Evolutionary conservation across 768 basidiomycete genomes (phyloP).

Genomic region (Naganishia vaughanmartiniae): DNA sequence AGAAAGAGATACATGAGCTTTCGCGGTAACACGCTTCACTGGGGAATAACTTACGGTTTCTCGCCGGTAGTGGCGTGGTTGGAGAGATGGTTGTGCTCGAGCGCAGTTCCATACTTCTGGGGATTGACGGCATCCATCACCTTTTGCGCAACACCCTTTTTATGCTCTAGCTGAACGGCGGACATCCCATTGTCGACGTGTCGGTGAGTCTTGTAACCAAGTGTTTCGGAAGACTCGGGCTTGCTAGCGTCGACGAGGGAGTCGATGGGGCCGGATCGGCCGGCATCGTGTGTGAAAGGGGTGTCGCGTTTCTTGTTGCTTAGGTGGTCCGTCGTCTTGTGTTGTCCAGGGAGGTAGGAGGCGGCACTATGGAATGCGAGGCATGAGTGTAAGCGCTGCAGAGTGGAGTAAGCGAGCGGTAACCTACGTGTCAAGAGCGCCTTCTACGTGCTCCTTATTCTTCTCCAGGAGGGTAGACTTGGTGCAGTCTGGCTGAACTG

Average conservation of each 20-base stretch:
- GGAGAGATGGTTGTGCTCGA: background rate
- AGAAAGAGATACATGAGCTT: background rate
- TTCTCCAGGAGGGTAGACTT: constrained; percentile 15
- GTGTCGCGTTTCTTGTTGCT: constrained; percentile 18
- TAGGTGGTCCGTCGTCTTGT: constrained; percentile 27
- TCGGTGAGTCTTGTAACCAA: constrained; percentile 8
- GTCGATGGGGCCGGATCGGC: constrained; percentile 7
- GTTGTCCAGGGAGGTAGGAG: constrained; percentile 25
- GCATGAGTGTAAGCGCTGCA: background rate
- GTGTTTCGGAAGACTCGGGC: constrained; percentile 18
- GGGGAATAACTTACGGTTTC: background rate
- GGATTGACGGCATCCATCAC: constrained; percentile 23
- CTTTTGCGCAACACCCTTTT: constrained; percentile 24
- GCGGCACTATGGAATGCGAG: constrained; percentile 10
- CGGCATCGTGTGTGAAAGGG: constrained; percentile 20
- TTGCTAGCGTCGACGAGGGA: constrained; percentile 16
- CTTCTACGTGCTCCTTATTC: constrained; percentile 6
- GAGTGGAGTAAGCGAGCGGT: background rate
- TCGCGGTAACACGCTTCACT: too few relatives aligned
- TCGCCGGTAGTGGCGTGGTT: constrained; percentile 5
- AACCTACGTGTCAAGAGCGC: constrained; percentile 16
- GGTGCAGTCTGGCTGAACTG: constrained; percentile 11
- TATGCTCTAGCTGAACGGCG: constrained; percentile 9
- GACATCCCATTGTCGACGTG: constrained; percentile 16
- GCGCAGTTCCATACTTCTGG: constrained; percentile 13